These are phyloP conservation scores for Stenogyne calaminthoides DNA, from an alignment of 305 asterid genomes.

Conservation along the genomic window DNA sequence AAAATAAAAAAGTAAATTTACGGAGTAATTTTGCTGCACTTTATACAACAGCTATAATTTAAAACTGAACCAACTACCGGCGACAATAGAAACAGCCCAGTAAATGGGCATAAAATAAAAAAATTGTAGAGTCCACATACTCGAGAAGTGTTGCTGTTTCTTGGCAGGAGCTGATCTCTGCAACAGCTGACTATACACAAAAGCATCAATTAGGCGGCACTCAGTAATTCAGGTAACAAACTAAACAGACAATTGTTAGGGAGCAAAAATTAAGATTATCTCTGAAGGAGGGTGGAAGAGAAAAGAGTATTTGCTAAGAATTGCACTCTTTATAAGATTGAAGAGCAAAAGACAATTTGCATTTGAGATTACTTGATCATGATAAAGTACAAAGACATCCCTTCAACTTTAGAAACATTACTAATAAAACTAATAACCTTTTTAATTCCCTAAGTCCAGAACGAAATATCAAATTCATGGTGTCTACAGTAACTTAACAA, in stretches of 20 bases:
- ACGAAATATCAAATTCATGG: neutral
- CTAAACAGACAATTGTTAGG: conserved; percentile 3
- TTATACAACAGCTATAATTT: conserved; percentile 24
- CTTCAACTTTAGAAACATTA: conserved; percentile 1
- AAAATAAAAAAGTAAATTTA: conserved; percentile 23
- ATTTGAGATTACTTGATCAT: too few species aligned
- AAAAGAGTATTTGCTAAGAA: neutral
- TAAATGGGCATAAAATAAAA: neutral
- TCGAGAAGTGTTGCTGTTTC: conserved; percentile 94
- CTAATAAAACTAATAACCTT: neutral
- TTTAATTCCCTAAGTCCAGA: neutral
- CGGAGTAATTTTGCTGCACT: conserved; percentile 9
- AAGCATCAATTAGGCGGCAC: conserved; percentile 41
- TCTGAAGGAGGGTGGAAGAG: neutral
- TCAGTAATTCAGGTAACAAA: conserved; percentile 34
- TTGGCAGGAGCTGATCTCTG: conserved; percentile 92
- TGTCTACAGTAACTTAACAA: neutral
- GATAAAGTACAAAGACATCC: neutral
- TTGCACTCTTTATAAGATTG: neutral
- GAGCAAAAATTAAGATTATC: neutral
- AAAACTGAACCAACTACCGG: conserved; percentile 14
- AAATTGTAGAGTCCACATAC: conserved; percentile 51
- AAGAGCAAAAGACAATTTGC: too few species aligned
- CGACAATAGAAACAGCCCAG: conserved; percentile 17
- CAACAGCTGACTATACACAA: conserved; percentile 82